Evolutionary conservation across 2,329 filamentous ascomycete genomes (phyloP), one percentile per base, ranked within the genome.

Genomic region (Albifimbria verrucaria): DNA sequence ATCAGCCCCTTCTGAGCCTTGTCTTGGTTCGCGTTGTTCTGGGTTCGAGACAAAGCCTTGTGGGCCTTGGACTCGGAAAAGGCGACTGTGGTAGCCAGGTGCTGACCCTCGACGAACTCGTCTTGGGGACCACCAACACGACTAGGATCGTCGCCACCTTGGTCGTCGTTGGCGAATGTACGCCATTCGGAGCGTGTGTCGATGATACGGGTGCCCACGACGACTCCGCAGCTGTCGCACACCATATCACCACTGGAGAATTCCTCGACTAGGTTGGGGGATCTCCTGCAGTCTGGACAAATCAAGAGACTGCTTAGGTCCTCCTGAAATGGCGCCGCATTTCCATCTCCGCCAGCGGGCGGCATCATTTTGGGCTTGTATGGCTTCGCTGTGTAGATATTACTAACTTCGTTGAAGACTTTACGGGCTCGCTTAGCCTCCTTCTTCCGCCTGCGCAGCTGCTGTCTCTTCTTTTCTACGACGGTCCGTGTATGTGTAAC

Each of bases 141-240:
- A 54, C 92, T 97, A 4, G 95, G 94, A 62, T 99, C 94, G 63
- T 97, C 95, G 66, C 90, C 92, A 65, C 90, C 91, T 71, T 96
- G 91, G 69, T 99, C 95, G 67, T 99, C 94, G 69, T 97, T 97
- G 68, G 92, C 92, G 75, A 99, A 99, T 1, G 94, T 99, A 68
- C 94, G 90, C 94, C 94, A 99, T 76, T 99, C 94, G 47, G 92
- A 96, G 57, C 95, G 89, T 56, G 90, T 95, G 68, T 99, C 95
- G 66, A 99, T 92, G 68, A 94, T 92, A 60, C 91, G 88, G 65
- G 93, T 89, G 55, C 89, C 89, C 25, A 99, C 82, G 6, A 99
- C 94, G 28, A 97, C 80, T 36, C 94, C 94, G 65, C 94, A 99
- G 56, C 88, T 91, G 54, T 83, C 89, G 69, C 94, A 99, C 52